phyloP scores from a whole-genome alignment of 805 yeast species.

The Saccharomycopsis oosterbeekiorum region DNA sequence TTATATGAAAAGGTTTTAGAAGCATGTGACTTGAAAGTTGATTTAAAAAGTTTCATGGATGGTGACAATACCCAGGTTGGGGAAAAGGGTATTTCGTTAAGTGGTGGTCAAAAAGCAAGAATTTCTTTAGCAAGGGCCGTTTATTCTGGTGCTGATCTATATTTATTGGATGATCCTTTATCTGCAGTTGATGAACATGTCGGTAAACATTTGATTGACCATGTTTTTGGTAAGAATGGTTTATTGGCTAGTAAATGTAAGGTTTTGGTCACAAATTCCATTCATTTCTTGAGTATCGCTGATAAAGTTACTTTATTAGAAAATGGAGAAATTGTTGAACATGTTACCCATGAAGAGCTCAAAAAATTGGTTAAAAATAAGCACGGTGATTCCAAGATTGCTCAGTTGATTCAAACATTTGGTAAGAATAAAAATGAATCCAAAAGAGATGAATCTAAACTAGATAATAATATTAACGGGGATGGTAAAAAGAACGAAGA shows the following conservation, averaged over 20 bases:
- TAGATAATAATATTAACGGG: not conserved
- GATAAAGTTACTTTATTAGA: constrained; percentile 57
- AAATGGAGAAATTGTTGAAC: constrained; percentile 59
- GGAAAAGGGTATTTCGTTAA: constrained; percentile 90
- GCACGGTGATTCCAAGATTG: constrained; percentile 37
- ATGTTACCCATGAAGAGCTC: constrained; percentile 50
- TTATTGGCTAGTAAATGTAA: constrained; percentile 64
- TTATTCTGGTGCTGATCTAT: constrained; percentile 86
- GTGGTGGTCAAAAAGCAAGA: constrained; percentile 98
- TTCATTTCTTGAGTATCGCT: constrained; percentile 72
- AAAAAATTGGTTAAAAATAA: constrained; percentile 22
- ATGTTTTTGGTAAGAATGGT: constrained; percentile 77
- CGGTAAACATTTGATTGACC: constrained; percentile 71
- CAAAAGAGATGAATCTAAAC: not conserved
- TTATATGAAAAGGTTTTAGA: constrained; percentile 73
- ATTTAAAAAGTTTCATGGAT: constrained; percentile 69
- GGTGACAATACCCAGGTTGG: constrained; percentile 93
- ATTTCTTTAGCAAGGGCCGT: constrained; percentile 92
- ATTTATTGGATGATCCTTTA: constrained; percentile 82
- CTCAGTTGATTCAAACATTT: constrained; percentile 48
- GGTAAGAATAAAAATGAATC: constrained; percentile 35
- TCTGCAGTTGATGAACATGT: constrained; percentile 98
- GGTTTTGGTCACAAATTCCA: constrained; percentile 78
- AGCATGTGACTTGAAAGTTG: constrained; percentile 82
- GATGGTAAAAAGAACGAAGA: not conserved